Percentiles rank a stretch among this genome's conserved stretches.
phyloP scores from a whole-genome alignment of 257 asterid species.

The Echites panduratus region DNA sequence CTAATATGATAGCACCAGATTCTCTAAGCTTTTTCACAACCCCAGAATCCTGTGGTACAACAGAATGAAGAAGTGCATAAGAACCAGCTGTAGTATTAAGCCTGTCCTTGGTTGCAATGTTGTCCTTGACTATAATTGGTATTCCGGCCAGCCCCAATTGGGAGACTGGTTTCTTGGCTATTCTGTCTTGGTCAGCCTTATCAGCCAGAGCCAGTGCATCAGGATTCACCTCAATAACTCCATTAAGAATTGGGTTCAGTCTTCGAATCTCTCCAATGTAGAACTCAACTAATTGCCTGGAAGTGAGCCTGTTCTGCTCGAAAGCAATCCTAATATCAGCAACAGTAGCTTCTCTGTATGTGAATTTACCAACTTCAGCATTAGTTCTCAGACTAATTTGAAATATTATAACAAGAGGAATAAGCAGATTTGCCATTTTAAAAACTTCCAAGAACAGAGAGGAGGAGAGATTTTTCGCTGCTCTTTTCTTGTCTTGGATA shows the following conservation, averaged over 20 bases:
- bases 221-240: slow-evolving; percentile 48
- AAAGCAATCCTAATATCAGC: slow-evolving; percentile 35
- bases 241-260: slow-evolving; percentile 40
- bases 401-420: background rate
- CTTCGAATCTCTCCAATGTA: slow-evolving; percentile 29
- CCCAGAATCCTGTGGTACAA: slow-evolving; percentile 39
- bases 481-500: too few species aligned
- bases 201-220: slow-evolving; percentile 41
- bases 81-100: slow-evolving; percentile 55
- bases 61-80: slow-evolving; percentile 35
- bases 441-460: too few species aligned
- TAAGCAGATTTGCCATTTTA: slow-evolving; percentile 7
- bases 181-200: slow-evolving; percentile 36
- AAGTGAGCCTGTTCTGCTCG: slow-evolving; percentile 29
- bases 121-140: slow-evolving; percentile 43
- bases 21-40: slow-evolving; percentile 38
- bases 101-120: slow-evolving; percentile 43
- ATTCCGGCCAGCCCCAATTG: slow-evolving; percentile 28
- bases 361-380: slow-evolving; percentile 20
- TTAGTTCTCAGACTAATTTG: background rate
- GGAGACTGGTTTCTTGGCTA: slow-evolving; percentile 17
- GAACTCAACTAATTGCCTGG: slow-evolving; percentile 36
- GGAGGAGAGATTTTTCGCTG: too few species aligned
- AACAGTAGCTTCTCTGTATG: slow-evolving; percentile 48
- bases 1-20: slow-evolving; percentile 41